These are phyloP conservation scores for Brettanomyces naardenensis DNA, from an alignment of 805 yeast species.

Conservation along the genomic window DNA sequence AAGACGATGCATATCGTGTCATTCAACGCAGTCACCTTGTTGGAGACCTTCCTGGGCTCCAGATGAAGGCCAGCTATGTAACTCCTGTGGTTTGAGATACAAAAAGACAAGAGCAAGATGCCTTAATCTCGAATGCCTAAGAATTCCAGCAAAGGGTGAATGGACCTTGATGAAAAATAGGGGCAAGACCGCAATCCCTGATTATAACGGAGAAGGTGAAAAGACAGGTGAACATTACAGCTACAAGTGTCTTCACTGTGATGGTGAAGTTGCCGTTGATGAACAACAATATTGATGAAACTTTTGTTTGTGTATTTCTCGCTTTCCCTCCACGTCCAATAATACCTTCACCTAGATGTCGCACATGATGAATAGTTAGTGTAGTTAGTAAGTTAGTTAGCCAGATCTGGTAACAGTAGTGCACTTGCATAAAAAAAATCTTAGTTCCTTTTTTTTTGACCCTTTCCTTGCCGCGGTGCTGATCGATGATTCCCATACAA, in stretches of 20 bases:
- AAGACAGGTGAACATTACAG: conserved; percentile 10
- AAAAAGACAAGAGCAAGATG: conserved; percentile 94
- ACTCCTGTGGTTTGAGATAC: conserved; percentile 91
- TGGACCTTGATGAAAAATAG: conserved; percentile 80
- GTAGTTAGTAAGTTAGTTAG: too few relatives aligned
- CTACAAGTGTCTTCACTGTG: conserved; percentile 54
- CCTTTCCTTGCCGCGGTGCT: too few relatives aligned
- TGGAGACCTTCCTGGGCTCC: conserved; percentile 98
- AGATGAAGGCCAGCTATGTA: conserved; percentile 89
- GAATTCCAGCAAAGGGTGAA: conserved; percentile 95
- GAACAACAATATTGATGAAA: conserved; percentile 10
- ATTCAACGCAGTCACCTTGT: conserved; percentile 87
- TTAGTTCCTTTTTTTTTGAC: too few relatives aligned
- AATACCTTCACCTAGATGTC: too few relatives aligned
- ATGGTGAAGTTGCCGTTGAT: conserved; percentile 44
- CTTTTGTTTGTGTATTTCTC: neutral
- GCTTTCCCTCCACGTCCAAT: too few relatives aligned
- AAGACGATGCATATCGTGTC: conserved; percentile 83
- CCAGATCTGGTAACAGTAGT: too few relatives aligned
- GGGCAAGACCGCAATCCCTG: conserved; percentile 35
- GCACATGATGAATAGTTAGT: too few relatives aligned
- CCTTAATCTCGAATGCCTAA: conserved; percentile 61
- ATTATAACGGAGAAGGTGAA: conserved; percentile 5
- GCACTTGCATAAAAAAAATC: too few relatives aligned
- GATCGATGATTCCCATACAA: too few relatives aligned